Conservation (phyloP, 305 asterid species). For the Rubia tinctorum region DNA sequence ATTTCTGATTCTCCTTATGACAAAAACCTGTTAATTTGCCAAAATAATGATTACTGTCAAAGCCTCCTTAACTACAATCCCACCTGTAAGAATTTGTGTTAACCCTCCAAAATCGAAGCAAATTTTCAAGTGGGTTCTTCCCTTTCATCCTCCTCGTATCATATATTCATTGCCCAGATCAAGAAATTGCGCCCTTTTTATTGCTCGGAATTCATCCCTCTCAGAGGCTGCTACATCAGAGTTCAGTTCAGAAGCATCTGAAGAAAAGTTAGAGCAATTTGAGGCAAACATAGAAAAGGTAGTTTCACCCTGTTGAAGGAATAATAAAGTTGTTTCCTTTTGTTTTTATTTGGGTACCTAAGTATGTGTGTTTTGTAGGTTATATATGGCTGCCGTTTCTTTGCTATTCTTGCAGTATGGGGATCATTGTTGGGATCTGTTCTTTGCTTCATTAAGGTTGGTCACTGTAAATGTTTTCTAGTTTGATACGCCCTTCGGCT, state of each 20-base stretch:
- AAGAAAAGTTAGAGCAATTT: conserved; percentile 27
- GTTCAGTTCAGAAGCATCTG: conserved; percentile 29
- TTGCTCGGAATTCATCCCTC: conserved; percentile 24
- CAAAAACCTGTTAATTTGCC: not conserved
- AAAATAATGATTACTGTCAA: conserved; percentile 39
- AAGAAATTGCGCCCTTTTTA: conserved; percentile 3
- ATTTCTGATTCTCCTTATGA: not conserved
- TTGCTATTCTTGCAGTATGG: conserved; percentile 84
- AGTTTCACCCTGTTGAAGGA: not conserved
- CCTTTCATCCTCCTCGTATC: conserved; percentile 12
- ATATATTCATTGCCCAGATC: conserved; percentile 19
- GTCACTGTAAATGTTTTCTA: not conserved
- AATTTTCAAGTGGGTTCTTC: conserved; percentile 34
- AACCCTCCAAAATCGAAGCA: conserved; percentile 27
- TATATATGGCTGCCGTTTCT: conserved; percentile 75
- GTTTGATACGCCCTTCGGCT: not conserved
- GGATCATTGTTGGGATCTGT: conserved; percentile 83
- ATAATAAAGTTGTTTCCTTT: not conserved
- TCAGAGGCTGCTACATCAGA: conserved; percentile 36
- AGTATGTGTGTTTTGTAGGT: conserved; percentile 37
- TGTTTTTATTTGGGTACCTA: not conserved
- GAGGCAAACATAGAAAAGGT: conserved; percentile 75
- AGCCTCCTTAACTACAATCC: conserved; percentile 31
- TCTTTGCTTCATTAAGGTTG: conserved; percentile 78
- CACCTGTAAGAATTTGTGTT: conserved; percentile 26